Evolutionary conservation across 2,329 filamentous ascomycete species (phyloP).

Genomic region (Diaporthe ilicicola): DNA sequence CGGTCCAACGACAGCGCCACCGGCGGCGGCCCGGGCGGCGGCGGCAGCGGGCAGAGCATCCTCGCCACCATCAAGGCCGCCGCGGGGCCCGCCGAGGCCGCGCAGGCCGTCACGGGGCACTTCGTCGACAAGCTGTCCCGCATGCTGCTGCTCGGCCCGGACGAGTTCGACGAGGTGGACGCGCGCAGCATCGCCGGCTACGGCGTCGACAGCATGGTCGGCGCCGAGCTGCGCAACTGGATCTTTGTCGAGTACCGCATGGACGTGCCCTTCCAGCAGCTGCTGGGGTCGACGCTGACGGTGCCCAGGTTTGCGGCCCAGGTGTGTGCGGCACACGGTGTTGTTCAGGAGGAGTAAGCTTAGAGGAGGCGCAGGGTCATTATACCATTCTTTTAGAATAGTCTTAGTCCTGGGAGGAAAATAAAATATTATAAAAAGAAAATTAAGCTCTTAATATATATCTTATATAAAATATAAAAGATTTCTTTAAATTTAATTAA

Average conservation of each 20-base stretch:
- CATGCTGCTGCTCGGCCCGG: constrained; percentile 36
- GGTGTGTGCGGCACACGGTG: too few species aligned
- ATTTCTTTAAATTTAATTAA: too few species aligned
- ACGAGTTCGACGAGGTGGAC: constrained; percentile 29
- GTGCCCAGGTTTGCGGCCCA: too few species aligned
- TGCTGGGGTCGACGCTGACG: constrained; percentile 45
- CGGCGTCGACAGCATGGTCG: constrained; percentile 49
- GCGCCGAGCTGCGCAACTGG: constrained; percentile 47
- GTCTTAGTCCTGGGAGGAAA: too few species aligned
- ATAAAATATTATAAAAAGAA: too few species aligned
- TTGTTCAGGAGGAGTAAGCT: too few species aligned
- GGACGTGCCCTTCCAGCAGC: constrained; percentile 49
- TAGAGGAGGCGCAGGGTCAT: too few species aligned
- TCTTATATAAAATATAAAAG: too few species aligned
- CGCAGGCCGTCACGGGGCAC: constrained; percentile 32
- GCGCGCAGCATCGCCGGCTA: constrained; percentile 40
- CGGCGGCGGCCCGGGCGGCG: background rate
- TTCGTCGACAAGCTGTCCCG: constrained; percentile 32
- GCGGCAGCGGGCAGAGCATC: constrained; percentile 31
- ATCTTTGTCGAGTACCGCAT: constrained; percentile 47
- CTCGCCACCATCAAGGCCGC: constrained; percentile 34
- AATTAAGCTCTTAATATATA: too few species aligned
- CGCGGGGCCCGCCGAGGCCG: constrained; percentile 31
- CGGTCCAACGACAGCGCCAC: background rate
- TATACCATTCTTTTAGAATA: too few species aligned